A percentile compares a stretch with the other conserved stretches of the same genome.
Evolutionary conservation across 345 rosid species (phyloP).

Genomic region (Euphorbia tirucalli): DNA sequence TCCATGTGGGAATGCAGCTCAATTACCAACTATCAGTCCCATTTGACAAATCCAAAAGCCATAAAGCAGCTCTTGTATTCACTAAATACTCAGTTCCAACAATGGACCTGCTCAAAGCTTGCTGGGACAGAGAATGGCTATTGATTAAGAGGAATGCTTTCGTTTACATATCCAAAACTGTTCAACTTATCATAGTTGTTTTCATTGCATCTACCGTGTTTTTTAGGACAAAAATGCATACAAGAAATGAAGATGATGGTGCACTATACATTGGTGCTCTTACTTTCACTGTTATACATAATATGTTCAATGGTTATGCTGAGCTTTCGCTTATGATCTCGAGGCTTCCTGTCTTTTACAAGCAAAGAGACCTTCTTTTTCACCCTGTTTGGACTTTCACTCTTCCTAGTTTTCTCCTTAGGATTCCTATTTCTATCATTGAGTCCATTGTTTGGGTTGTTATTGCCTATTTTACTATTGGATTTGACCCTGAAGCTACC

Average conservation of each 20-base stretch:
- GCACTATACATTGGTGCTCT: constrained; percentile 51
- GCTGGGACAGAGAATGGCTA: constrained; percentile 79
- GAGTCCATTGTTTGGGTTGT: constrained; percentile 71
- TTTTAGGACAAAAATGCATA: constrained; percentile 56
- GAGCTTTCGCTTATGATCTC: constrained; percentile 69
- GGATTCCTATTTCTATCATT: constrained; percentile 60
- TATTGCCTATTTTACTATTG: constrained; percentile 60
- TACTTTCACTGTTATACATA: constrained; percentile 50
- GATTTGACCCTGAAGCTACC: constrained; percentile 70
- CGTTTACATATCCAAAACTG: constrained; percentile 64
- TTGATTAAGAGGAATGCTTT: constrained; percentile 64
- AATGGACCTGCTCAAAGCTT: constrained; percentile 61
- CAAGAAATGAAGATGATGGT: constrained; percentile 52
- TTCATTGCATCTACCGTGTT: constrained; percentile 57
- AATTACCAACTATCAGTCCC: constrained; percentile 54
- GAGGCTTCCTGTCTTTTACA: constrained; percentile 86
- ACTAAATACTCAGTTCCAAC: constrained; percentile 51
- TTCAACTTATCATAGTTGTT: constrained; percentile 62
- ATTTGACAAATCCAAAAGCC: constrained; percentile 54
- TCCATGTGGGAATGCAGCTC: constrained; percentile 61
- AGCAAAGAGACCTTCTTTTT: constrained; percentile 82
- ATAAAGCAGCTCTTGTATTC: constrained; percentile 69
- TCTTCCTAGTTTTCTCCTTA: constrained; percentile 57
- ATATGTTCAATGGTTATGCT: constrained; percentile 84
- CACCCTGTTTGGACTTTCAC: constrained; percentile 87